phyloP scores from a whole-genome alignment of 2,329 filamentous ascomycete genomes.

The Biscogniauxia mediterranea region DNA sequence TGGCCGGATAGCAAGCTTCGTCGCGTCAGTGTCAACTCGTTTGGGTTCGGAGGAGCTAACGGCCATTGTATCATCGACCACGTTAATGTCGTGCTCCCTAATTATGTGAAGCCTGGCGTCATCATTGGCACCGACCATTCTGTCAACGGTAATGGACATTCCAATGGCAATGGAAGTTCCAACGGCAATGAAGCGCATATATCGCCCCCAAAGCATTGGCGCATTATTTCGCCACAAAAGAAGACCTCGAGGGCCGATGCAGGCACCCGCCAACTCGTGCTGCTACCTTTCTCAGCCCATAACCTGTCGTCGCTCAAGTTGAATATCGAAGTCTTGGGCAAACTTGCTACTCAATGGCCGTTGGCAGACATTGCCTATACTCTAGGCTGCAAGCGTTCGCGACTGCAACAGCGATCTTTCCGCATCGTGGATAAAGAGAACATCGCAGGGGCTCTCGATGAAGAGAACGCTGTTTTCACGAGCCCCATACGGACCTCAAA shows the following conservation, averaged over 20 bases:
- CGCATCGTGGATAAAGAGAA: conserved; percentile 7
- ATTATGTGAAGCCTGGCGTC: conserved; percentile 13
- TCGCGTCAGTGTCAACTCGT: conserved; percentile 28
- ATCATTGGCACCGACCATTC: conserved; percentile 4
- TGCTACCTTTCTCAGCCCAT: conserved; percentile 26
- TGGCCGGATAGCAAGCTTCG: conserved; percentile 22
- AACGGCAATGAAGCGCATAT: no score
- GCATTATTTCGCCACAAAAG: neutral
- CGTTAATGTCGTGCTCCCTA: conserved; percentile 14
- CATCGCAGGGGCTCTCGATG: neutral
- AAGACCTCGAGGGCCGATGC: conserved; percentile 6
- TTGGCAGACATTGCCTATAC: conserved; percentile 19
- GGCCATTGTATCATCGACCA: conserved; percentile 30
- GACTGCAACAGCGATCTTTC: conserved; percentile 8
- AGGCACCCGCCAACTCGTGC: conserved; percentile 15
- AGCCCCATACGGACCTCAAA: neutral
- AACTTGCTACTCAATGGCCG: neutral
- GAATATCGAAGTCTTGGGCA: conserved; percentile 15
- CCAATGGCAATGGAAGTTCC: neutral
- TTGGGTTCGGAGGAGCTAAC: conserved; percentile 33
- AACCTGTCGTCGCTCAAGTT: conserved; percentile 16
- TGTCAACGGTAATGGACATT: neutral
- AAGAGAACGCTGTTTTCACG: neutral
- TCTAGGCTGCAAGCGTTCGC: conserved; percentile 9
- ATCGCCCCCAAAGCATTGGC: neutral